Base-by-base conservation (phyloP, 2,329 filamentous ascomycete genomes). In the Trichoderma hamatum region DNA sequence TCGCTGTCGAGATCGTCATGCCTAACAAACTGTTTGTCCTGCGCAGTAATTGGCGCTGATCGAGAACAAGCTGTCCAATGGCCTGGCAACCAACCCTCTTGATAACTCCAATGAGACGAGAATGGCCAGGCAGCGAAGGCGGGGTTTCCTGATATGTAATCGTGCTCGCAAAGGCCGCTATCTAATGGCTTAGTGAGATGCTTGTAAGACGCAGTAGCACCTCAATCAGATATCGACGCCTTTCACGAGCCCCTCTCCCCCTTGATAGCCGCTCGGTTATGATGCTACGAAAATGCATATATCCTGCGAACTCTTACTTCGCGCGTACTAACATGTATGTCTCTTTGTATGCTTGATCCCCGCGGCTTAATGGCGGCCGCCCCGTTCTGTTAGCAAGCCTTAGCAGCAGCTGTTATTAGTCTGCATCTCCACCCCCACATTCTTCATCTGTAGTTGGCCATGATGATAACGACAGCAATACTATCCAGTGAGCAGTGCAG, bases 301-400 rank as follows among this genome's bases (percentile, higher is more conserved):
- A 32, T 51, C 7, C 36, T 49, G 39, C 39, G 59, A 62, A 9
- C 7, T 43, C 34, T 43, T 16, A 60, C 39, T 14, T 21, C 14
- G 9, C 32, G 16, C 39, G 14, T 49, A 16, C 24, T 49, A 32
- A 9, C 13, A 19, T 26, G 28, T 51, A 62, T 32, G 32, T 59
- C 55, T 26, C 32, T 39, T 59, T 59, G 39, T 34, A 62, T 62
- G 59, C 59, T 62, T 62, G 59, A 51, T 34, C 51, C 43, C 43
- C 59, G 59, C 39, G 5, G 7, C 5, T 30, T 51, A 51, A 43
- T 51, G 39, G 19, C 59, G 59, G 59, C 43, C 5, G 28, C 39
- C 19, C 46, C 5, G 24, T 49, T 16, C 2, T 62, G 32, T 51
- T 13, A n/a, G 46, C n/a, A 49, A 49, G 46, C 21, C 13, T 19